Percentiles rank a stretch among this genome's conserved stretches.
These are phyloP conservation scores for Saccharomycopsis sp. DNA, from an alignment of 805 yeast genomes.

Conservation along the genomic window DNA sequence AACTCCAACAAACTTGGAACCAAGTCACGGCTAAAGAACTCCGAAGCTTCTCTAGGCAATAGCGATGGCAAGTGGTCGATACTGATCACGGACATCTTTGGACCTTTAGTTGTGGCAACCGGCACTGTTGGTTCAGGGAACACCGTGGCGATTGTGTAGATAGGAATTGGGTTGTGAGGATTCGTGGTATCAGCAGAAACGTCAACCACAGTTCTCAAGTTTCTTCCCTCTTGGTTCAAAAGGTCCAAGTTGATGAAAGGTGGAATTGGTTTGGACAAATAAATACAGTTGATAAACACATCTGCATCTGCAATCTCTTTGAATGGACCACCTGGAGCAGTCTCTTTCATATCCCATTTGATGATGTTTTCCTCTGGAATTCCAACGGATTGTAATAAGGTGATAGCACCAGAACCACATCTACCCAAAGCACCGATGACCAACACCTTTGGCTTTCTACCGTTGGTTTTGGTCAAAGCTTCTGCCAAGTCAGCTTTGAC, in stretches of 20 bases:
- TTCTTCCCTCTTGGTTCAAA: constrained; percentile 63
- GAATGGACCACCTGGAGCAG: constrained; percentile 96
- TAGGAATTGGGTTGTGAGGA: constrained; percentile 97
- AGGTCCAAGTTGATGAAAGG: constrained; percentile 74
- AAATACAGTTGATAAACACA: constrained; percentile 93
- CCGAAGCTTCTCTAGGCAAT: constrained; percentile 96
- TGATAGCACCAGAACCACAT: constrained; percentile 97
- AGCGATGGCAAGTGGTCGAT: constrained; percentile 95
- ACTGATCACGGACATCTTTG: constrained; percentile 84
- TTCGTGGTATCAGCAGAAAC: constrained; percentile 98
- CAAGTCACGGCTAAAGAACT: constrained; percentile 79
- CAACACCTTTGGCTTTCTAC: constrained; percentile 67
- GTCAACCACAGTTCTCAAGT: constrained; percentile 86
- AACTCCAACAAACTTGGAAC: constrained; percentile 83
- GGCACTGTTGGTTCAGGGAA: constrained; percentile 85
- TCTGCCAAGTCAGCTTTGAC: constrained; percentile 52
- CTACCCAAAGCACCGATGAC: constrained; percentile 98
- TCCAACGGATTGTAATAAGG: constrained; percentile 74
- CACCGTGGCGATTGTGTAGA: constrained; percentile 82
- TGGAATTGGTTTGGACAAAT: constrained; percentile 86
- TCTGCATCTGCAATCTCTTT: constrained; percentile 81
- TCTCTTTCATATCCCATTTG: constrained; percentile 97
- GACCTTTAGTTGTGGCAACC: constrained; percentile 74
- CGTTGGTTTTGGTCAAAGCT: constrained; percentile 47
- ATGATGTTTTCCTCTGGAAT: constrained; percentile 75